Percentiles rank a stretch among this genome's conserved stretches.
Conservation (phyloP, 2,329 filamentous ascomycete species). For the Diplodia scrobiculata region DNA sequence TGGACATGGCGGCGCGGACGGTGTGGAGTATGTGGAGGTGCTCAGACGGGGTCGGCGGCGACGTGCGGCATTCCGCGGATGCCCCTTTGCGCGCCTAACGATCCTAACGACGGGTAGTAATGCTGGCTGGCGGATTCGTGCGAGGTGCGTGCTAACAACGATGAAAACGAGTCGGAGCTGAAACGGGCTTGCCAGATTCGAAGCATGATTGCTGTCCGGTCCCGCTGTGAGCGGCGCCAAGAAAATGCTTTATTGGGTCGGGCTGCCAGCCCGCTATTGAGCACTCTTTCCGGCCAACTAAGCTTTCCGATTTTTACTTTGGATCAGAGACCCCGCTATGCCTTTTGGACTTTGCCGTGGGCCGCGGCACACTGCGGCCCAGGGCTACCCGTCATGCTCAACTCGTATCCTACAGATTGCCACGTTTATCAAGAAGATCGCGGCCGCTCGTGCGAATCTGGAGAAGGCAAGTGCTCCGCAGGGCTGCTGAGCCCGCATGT, state of each 20-base stretch:
- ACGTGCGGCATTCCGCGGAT: constrained; percentile 17
- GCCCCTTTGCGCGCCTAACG: constrained; percentile 1
- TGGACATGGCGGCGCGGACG: constrained; percentile 36
- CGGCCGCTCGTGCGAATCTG: neutral
- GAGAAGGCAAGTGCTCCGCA: constrained; percentile 7
- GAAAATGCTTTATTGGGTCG: constrained; percentile 25
- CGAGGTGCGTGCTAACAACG: neutral
- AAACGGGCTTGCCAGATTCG: neutral
- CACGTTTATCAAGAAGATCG: constrained; percentile 21
- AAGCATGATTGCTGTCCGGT: constrained; percentile 1
- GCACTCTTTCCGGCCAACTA: constrained; percentile 25
- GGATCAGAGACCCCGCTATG: constrained; percentile 8
- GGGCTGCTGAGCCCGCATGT: neutral
- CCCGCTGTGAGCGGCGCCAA: constrained; percentile 13
- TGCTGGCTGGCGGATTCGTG: neutral
- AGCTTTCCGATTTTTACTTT: constrained; percentile 2
- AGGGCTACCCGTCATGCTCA: neutral
- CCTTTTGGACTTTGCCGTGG: constrained; percentile 4
- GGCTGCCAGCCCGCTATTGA: constrained; percentile 26
- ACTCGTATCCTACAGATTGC: constrained; percentile 26
- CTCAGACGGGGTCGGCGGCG: constrained; percentile 1
- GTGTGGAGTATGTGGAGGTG: constrained; percentile 21
- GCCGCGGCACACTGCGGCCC: neutral
- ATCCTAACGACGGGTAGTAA: too few relatives aligned
- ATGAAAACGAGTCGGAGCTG: neutral